Evolutionary conservation across 352 stramenopile species (phyloP), one percentile per base, ranked within the genome.

Genomic region (Pythium phragmitis): DNA sequence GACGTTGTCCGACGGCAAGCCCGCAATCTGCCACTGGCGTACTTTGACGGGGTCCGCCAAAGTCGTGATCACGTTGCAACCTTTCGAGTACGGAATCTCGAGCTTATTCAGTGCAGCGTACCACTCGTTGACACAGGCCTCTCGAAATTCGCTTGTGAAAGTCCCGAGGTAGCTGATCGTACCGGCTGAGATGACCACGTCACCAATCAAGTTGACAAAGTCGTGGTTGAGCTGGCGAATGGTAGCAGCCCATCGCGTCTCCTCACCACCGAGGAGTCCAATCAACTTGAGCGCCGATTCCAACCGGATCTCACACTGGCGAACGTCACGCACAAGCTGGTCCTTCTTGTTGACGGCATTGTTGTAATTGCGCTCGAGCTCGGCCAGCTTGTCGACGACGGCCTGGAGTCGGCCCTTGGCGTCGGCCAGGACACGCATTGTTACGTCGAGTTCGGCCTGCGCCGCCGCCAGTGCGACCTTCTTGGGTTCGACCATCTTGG

Each of bases 71-170:
- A 95, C 84, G 67, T 96, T 92, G 60, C 88, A 97, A 26, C 80
- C 82, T 47, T 70, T 70, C 0, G 88, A 96, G 68, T 96, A 88
- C 0, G 90, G 88, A 14, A 98, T 84, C 4, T 77, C 46, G 3
- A 89, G 81, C 21, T 83, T 74, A 7, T 80, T 69, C 4, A 98
- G 69, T 4, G 88, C 77, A 3, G 72, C 75, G 51, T 96, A 92
- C 93, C 93, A 98, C 41, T 77, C 68, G 11, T 79, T 68, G 21
- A 97, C 80, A 33, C 94, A 91, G 7, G 68, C 68, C 42, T 97
- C 88, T 2, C 94, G 87, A 56, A 97, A 98, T 54, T 98, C 92
- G 33, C 85, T 93, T 12, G 92, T 98, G 70, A 98, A 98, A 12
- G 91, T 88, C 0, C 94, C 94, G 0, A 97, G 69, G 60, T 98